Base-by-base conservation (phyloP, 257 asterid genomes). In the Nicotiana tomentosiformis region DNA sequence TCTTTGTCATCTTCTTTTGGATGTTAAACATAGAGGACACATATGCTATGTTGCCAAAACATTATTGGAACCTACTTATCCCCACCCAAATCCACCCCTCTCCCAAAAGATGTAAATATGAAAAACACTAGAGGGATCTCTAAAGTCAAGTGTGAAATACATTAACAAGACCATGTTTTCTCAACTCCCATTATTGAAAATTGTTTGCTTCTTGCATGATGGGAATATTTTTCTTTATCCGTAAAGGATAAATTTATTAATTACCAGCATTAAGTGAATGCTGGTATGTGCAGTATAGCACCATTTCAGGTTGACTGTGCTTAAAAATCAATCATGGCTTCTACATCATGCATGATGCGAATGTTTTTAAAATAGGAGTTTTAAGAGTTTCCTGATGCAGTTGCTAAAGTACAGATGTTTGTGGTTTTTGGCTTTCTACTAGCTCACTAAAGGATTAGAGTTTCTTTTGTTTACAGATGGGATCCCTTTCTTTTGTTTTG, bases 1-100 rank as follows among this genome's bases (percentile, higher is more conserved):
- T 77, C 68, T 60, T 80, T 68, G 68, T 68, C 74, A 29, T 70
- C 65, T 78, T 78, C 67, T 33, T 84, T 85, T 32, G 33, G 69
- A 37, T 70, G 15, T 66, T 56, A 15, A 65, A 26, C 30, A 37
- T 12, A 26, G 66, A 61, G 8, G 26, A 53, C 26, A 4, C 55
- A 60, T 55, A 35, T 56, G 10, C 49, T 33, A 67, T 32, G 17
- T 70, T 39, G 43, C 53, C 37, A 33, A 74, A 74, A 74, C 37
- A 43, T 72, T n/a, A 12, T 4, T 74, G 23, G 6, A 23, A 74
- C 61, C 79, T 72, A 46, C 12, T 12, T 49, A 72, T 49, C 60
- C 20, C 20, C 61, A 46, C 79, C 79, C 57, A 12, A 72, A 46
- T 72, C 37, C 33, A 72, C 17, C 60, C 56, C 20, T 46, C 58